These are phyloP conservation scores for Boletus rubroflammeus DNA, from an alignment of 768 basidiomycete genomes.

Conservation along the genomic window DNA sequence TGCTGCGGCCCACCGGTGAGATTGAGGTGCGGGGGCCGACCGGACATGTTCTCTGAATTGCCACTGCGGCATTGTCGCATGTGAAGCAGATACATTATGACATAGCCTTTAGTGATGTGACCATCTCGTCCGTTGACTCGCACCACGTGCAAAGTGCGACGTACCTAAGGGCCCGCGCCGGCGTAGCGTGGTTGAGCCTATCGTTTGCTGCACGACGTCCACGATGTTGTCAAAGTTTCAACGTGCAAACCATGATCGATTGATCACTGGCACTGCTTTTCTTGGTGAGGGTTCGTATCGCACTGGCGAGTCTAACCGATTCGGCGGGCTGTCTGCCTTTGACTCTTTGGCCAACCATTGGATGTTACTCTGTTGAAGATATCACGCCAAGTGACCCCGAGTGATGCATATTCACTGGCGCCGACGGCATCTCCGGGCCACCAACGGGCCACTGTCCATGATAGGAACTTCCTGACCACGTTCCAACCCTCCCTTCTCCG, in stretches of 20 bases:
- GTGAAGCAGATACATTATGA: neutral
- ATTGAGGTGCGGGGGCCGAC: neutral
- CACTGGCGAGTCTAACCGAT: neutral
- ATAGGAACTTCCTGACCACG: slow-evolving; percentile 13
- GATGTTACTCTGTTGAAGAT: too few species aligned
- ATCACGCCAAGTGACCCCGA: neutral
- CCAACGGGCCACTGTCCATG: neutral
- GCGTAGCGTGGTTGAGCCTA: neutral
- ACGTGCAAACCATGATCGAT: slow-evolving; percentile 4
- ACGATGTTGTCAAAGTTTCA: slow-evolving; percentile 6
- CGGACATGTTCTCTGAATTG: neutral
- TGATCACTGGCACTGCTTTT: neutral
- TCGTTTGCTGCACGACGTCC: neutral
- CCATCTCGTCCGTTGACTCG: neutral
- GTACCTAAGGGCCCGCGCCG: neutral
- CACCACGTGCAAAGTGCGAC: neutral
- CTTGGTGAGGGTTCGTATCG: neutral
- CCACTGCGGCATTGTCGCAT: neutral
- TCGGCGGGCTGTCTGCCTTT: neutral
- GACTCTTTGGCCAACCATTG: neutral
- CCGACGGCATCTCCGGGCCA: neutral
- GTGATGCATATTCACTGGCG: neutral
- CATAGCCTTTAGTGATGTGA: neutral
- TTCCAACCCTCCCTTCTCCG: slow-evolving; percentile 4
- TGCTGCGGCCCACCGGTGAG: neutral